Evolutionary conservation across 1,139 yeast species (phyloP).

Genomic region (Taphrina deformans): DNA sequence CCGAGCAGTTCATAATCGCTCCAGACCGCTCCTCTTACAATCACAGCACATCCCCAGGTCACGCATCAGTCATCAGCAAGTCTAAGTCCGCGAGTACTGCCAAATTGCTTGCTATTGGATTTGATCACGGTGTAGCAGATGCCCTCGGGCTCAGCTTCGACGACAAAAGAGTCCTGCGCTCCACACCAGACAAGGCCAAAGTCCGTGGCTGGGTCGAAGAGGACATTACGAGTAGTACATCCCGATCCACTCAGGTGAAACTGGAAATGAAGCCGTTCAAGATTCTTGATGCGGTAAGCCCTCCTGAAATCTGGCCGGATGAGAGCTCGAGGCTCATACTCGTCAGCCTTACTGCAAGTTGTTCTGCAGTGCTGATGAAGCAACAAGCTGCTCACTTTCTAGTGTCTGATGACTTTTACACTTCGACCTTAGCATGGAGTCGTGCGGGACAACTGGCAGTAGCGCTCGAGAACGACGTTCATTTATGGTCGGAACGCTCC

Average conservation of each 20-base stretch:
- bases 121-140: neutral
- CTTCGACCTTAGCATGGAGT: slow-evolving; percentile 73
- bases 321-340: too few species aligned
- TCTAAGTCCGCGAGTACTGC: neutral
- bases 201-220: too few species aligned
- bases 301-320: too few species aligned
- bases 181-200: too few species aligned
- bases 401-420: slow-evolving; percentile 75
- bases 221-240: too few species aligned
- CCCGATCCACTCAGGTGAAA: neutral
- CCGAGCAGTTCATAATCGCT: neutral
- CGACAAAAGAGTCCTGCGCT: neutral
- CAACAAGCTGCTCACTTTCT: slow-evolving; percentile 50
- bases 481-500: slow-evolving; percentile 60
- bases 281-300: slow-evolving; percentile 58
- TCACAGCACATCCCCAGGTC: neutral
- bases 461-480: slow-evolving; percentile 63
- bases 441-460: slow-evolving; percentile 60
- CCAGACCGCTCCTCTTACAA: neutral
- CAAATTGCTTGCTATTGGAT: neutral
- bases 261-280: slow-evolving; percentile 40
- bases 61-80: neutral
- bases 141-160: neutral
- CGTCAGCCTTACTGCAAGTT: neutral
- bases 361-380: neutral